Conservation (phyloP, 306 rosid genomes). For the Calophaca sinica region DNA sequence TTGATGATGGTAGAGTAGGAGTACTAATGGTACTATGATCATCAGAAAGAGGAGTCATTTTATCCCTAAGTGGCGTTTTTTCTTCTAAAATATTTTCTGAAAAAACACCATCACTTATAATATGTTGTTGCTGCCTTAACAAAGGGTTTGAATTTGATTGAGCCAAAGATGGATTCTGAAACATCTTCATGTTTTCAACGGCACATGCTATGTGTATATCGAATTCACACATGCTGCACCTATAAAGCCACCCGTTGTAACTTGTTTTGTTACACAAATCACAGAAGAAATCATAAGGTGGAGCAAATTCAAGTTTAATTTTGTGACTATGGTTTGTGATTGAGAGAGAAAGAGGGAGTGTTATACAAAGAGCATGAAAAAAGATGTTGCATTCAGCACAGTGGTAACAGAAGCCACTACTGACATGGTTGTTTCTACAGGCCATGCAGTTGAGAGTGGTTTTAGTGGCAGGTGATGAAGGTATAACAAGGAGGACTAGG, state of each 20-base stretch:
- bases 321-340: conserved; percentile 57
- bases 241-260: conserved; percentile 64
- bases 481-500: conserved; percentile 51
- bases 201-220: conserved; percentile 65
- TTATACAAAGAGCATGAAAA: conserved; percentile 55
- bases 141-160: no score
- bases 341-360: conserved; percentile 54
- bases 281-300: conserved; percentile 64
- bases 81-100: conserved; percentile 1
- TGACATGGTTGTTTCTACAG: conserved; percentile 47
- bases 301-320: conserved; percentile 54
- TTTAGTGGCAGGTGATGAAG: conserved; percentile 38
- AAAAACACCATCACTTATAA: no score
- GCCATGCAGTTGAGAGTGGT: conserved; percentile 48
- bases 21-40: neutral
- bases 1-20: conserved; percentile 12
- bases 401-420: conserved; percentile 51
- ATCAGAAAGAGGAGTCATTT: conserved; percentile 50
- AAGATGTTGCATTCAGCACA: conserved; percentile 57
- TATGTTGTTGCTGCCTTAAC: no score
- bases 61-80: conserved; percentile 48
- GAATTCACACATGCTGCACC: conserved; percentile 70
- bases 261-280: conserved; percentile 60
- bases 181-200: conserved; percentile 34
- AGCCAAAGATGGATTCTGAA: no score